Base-by-base conservation (phyloP, 164 flowering plant species). In the Vitis rupestris region DNA sequence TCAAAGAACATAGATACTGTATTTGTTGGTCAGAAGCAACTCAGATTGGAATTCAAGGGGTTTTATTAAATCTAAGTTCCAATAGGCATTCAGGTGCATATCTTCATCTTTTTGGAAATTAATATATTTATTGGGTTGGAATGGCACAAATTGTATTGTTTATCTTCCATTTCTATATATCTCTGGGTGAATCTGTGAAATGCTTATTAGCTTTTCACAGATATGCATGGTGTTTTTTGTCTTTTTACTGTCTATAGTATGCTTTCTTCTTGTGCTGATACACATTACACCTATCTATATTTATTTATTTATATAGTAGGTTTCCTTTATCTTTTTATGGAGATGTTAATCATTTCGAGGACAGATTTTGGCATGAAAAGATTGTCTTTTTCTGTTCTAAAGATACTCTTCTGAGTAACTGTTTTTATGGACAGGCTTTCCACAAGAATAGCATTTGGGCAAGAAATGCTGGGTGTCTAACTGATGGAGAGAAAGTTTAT, bases 391-490 rank as follows among this genome's bases (percentile, higher is more conserved):
- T n/a, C 15, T 16, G 37, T 61, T 58, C 15, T 48, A 30, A 66
- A 54, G 31, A 23, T 70, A 44, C 29, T 60, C 2, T 50, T 62
- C 30, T 56, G 12, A 67, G 8, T 29, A n/a, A 10, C 4, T 27
- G 15, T n/a, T 23, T 58, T 30, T 70, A 6, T 37, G 44, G 57
- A 58, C 75, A 78, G 86, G 77, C 86, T 71, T 83, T 79, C 30
- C 83, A 81, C 73, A 72, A 66, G 9, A 81, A 77, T 68, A 67
- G 76, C 56, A 67, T 79, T 55, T 77, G 84, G 82, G 60, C 65
- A 4, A 72, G 75, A 16, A 78, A 72, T 74, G 77, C 73, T 65
- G 75, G 70, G 5, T 69, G 76, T 71, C 47, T 83, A 29, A 31
- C 79, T 64, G 73, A 77, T 69, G 86, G 76, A 23, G 83, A 78